phyloP scores from a whole-genome alignment of 176 grass and related monocot genomes.

The Hyparrhenia diplandra region DNA sequence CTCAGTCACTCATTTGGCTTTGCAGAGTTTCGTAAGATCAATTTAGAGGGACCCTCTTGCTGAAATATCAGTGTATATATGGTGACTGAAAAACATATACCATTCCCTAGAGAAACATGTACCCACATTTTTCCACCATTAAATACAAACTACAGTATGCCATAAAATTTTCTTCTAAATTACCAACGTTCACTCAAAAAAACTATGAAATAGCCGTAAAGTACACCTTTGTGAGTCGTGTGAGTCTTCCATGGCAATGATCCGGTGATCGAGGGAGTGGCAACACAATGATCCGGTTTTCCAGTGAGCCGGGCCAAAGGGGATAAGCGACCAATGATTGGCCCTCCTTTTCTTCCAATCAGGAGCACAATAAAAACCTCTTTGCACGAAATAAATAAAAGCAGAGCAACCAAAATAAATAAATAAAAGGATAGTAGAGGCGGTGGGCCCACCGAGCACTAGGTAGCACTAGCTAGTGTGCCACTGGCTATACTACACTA shows the following conservation, averaged over 20 bases:
- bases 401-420: background rate
- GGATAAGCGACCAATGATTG: slow-evolving; percentile 44
- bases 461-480: too few relatives aligned
- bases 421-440: background rate
- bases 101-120: background rate
- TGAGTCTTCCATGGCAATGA: background rate
- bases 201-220: background rate
- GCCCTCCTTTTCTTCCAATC: slow-evolving; percentile 11
- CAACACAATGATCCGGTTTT: slow-evolving; percentile 18
- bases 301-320: background rate
- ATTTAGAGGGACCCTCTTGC: background rate
- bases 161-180: background rate
- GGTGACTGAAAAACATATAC: background rate
- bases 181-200: background rate
- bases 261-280: slow-evolving; percentile 12
- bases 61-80: background rate
- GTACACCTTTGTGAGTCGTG: too few relatives aligned
- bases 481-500: background rate
- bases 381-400: background rate
- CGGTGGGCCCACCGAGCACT: slow-evolving; percentile 2
- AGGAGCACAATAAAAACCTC: background rate
- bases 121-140: background rate
- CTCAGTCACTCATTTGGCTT: slow-evolving; percentile 19
- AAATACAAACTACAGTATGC: background rate
- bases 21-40: background rate